Conservation (phyloP, 2,329 filamentous ascomycete species). For the Huntiella savannae region DNA sequence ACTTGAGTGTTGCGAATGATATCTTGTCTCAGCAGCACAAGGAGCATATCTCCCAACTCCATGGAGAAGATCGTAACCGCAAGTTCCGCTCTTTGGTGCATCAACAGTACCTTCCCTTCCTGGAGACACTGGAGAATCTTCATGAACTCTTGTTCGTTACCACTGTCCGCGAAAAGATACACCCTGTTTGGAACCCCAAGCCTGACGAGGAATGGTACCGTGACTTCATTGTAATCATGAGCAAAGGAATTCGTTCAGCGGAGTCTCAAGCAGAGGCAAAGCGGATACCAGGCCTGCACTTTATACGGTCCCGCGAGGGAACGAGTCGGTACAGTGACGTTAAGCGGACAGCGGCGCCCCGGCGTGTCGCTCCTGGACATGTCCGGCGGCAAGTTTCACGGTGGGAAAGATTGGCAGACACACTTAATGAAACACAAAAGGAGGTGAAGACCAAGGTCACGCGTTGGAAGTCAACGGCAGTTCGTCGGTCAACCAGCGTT, state of each 20-base stretch:
- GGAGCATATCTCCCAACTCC: background rate
- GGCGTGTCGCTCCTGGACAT: too few relatives aligned
- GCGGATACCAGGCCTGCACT: too few relatives aligned
- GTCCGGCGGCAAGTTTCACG: too few relatives aligned
- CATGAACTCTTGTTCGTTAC: background rate
- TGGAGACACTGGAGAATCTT: background rate
- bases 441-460: too few relatives aligned
- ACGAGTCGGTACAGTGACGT: too few relatives aligned
- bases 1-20: background rate
- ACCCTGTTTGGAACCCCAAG: background rate
- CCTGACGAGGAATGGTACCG: background rate
- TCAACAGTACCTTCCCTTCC: background rate
- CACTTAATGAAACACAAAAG: too few relatives aligned
- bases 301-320: too few relatives aligned
- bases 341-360: too few relatives aligned
- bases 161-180: background rate
- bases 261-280: too few relatives aligned
- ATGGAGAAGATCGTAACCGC: background rate
- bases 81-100: background rate
- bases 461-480: too few relatives aligned
- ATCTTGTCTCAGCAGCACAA: background rate
- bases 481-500: too few relatives aligned
- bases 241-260: background rate
- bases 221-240: background rate
- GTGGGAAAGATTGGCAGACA: too few relatives aligned